A percentile compares a stretch with the other conserved stretches of the same genome.
Evolutionary conservation across 2,329 filamentous ascomycete species (phyloP).

Genomic region (Basipetospora sp.): DNA sequence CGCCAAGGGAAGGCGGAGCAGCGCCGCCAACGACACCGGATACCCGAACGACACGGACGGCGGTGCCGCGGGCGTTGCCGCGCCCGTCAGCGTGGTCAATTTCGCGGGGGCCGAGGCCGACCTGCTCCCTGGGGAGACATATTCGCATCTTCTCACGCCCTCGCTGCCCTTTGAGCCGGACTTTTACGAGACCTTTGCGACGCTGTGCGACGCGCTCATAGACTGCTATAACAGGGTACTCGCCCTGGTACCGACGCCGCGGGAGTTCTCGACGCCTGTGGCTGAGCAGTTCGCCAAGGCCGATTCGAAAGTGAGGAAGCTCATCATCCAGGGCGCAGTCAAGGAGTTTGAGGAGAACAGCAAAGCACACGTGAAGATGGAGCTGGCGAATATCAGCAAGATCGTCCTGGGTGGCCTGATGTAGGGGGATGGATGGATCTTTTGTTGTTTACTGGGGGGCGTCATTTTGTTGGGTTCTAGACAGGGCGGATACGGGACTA

Average conservation of each 20-base stretch:
- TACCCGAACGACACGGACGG: slow-evolving; percentile 15
- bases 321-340: slow-evolving; percentile 73
- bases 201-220: slow-evolving; percentile 85
- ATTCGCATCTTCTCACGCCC: slow-evolving; percentile 78
- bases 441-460: too few relatives aligned
- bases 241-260: slow-evolving; percentile 57
- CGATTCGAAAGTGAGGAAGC: slow-evolving; percentile 71
- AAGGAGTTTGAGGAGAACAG: slow-evolving; percentile 88
- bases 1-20: slow-evolving; percentile 41
- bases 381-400: slow-evolving; percentile 74
- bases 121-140: slow-evolving; percentile 69
- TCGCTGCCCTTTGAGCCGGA: slow-evolving; percentile 89
- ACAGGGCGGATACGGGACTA: background rate
- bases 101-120: slow-evolving; percentile 49
- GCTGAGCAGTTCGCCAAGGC: slow-evolving; percentile 83
- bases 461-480: background rate
- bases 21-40: slow-evolving; percentile 25
- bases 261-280: slow-evolving; percentile 53
- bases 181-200: slow-evolving; percentile 92
- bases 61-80: slow-evolving; percentile 14
- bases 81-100: slow-evolving; percentile 32
- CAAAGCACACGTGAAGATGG: slow-evolving; percentile 57
- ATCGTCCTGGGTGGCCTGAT: slow-evolving; percentile 80
- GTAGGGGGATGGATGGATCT: slow-evolving; percentile 23
- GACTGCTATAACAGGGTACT: slow-evolving; percentile 77